Evolutionary conservation across 2,329 filamentous ascomycete genomes (phyloP), one percentile per base, ranked within the genome.

Genomic region (Thelonectria rubi): DNA sequence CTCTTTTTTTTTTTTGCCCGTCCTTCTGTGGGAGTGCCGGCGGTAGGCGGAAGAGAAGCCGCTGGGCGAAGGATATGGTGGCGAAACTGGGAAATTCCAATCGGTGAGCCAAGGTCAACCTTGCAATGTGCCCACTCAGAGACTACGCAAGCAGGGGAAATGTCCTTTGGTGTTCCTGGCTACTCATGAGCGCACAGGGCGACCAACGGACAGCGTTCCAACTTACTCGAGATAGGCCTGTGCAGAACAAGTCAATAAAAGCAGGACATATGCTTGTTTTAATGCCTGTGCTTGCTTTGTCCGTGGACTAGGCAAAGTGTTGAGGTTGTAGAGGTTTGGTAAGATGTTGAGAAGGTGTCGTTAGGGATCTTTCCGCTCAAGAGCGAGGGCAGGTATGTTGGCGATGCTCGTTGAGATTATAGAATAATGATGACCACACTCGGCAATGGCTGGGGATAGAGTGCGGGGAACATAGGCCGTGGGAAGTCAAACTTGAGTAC

Each of bases 81-180:
- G 69, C 69, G 58, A 70, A 61, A 65, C 62, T 60, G 54, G 37
- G 55, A 45, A 56, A 68, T 62, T 63, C 55, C 64, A 59, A 63
- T 56, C 40, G 57, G 60, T 64, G 64, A 62, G 57, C 40, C 58
- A 64, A 65, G 62, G 63, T 66, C 65, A 67, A 65, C 65, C 63
- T 67, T 65, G 63, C 58, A 53, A 63, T 61, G 55, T 58, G 52
- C 57, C 55, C 50, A 53, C 45, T 32, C 11, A 37, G 51, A 50
- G 30, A 15, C 20, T 17, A 37, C 12, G 12, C 12, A 14, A 37
- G 34, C 15, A 15, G 32, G 9, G 32, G 10, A 10, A 11, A 11
- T 34, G 32, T 3, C 9, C 32, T 34, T 34, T 34, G 32, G 32
- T 34, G 9, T 34, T 34, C 20, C n/a, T n/a, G n/a, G n/a, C n/a